phyloP scores from a whole-genome alignment of 202 grass and related monocot species.

The Eragrostis tef region DNA sequence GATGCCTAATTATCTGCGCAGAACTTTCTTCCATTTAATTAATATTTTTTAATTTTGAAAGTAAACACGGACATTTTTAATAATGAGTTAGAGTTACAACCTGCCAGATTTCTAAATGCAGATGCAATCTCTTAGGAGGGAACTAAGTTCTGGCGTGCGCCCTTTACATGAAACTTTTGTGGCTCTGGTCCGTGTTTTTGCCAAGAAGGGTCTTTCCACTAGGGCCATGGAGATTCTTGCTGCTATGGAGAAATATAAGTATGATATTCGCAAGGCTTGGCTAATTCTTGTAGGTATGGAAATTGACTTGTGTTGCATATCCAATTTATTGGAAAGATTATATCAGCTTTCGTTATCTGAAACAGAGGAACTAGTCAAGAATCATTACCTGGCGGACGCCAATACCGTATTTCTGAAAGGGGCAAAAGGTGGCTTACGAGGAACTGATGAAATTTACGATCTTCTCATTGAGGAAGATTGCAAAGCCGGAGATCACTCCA shows the following conservation, averaged over 20 bases:
- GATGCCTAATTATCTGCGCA: constrained; percentile 4
- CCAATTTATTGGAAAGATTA: constrained; percentile 35
- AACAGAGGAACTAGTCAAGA: constrained; percentile 85
- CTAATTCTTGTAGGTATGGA: constrained; percentile 87
- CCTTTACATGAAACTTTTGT: constrained; percentile 93
- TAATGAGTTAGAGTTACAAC: constrained; percentile 13
- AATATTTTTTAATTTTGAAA: not conserved
- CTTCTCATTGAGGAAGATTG: constrained; percentile 93
- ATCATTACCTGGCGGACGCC: constrained; percentile 76
- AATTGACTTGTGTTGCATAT: constrained; percentile 33
- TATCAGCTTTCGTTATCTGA: constrained; percentile 41
- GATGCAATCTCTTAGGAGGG: constrained; percentile 97
- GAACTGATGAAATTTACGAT: constrained; percentile 83
- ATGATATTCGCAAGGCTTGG: constrained; percentile 91
- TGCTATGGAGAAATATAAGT: constrained; percentile 95
- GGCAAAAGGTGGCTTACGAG: constrained; percentile 77
- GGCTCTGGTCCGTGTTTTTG: constrained; percentile 84
- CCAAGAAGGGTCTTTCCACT: constrained; percentile 76
- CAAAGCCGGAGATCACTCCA: constrained; percentile 92
- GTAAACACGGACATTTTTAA: constrained; percentile 5
- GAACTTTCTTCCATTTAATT: constrained; percentile 14
- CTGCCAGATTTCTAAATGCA: constrained; percentile 51
- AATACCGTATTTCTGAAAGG: constrained; percentile 97
- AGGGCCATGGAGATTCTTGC: constrained; percentile 97
- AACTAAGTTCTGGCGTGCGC: constrained; percentile 76